phyloP scores from a whole-genome alignment of 345 rosid genomes.

The Brassica juncea region DNA sequence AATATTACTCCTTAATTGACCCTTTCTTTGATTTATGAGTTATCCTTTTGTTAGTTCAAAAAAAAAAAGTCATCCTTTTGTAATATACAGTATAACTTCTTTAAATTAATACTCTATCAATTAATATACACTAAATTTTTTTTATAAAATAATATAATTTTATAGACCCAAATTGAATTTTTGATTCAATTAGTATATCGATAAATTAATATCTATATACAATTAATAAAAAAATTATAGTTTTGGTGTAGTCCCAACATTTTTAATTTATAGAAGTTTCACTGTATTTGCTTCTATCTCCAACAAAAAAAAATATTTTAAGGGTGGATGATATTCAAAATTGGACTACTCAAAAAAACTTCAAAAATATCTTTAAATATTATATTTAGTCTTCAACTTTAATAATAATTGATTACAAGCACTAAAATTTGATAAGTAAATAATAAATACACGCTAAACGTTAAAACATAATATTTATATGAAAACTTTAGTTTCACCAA shows the following conservation, averaged over 20 bases:
- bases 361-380: no score
- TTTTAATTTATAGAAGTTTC: no score
- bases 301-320: neutral
- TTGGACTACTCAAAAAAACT: neutral
- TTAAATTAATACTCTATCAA: no score
- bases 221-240: no score
- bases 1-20: conserved; percentile 27
- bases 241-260: no score
- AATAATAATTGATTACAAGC: neutral
- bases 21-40: neutral
- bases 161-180: no score
- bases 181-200: no score
- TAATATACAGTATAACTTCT: neutral
- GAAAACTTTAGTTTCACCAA: neutral
- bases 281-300: neutral
- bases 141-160: no score
- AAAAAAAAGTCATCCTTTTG: neutral
- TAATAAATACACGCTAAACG: neutral
- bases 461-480: no score
- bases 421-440: neutral
- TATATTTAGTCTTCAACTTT: no score
- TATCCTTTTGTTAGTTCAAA: neutral
- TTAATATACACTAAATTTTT: no score
- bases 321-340: neutral
- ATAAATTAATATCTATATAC: no score